Evolutionary conservation across 1,284 basidiomycete genomes (phyloP).

Genomic region (Leccinum solheimii): DNA sequence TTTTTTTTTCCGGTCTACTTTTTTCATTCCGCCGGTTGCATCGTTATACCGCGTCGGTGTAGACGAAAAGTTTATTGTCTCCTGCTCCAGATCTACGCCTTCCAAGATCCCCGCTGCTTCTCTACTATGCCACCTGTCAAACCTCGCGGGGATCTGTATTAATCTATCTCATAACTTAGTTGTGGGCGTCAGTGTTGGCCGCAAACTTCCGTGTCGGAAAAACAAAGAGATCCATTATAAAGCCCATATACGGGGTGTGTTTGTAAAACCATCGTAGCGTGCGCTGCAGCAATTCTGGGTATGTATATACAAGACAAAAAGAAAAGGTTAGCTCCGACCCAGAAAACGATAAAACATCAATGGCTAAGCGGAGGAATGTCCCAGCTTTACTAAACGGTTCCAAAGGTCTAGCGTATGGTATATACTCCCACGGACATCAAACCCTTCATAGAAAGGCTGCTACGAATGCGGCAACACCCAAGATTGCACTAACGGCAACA

Average conservation of each 20-base stretch:
- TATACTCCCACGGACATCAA: constrained; percentile 13
- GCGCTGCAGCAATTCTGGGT: constrained; percentile 14
- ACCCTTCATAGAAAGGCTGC: constrained; percentile 19
- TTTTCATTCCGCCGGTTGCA: not conserved
- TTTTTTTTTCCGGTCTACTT: not conserved
- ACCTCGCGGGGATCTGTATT: not conserved
- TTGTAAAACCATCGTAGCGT: constrained; percentile 9
- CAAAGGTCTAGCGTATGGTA: constrained; percentile 22
- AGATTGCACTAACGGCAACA: constrained; percentile 22
- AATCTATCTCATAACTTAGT: constrained; percentile 10
- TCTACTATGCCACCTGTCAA: constrained; percentile 5
- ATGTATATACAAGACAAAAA: constrained; percentile 23
- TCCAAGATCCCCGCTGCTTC: constrained; percentile 26
- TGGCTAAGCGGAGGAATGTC: constrained; percentile 16
- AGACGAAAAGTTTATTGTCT: constrained; percentile 14
- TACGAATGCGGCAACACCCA: constrained; percentile 31
- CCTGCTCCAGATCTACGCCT: constrained; percentile 17
- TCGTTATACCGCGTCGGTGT: not conserved
- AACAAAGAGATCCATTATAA: constrained; percentile 9
- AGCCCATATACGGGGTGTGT: not conserved
- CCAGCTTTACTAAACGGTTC: constrained; percentile 27
- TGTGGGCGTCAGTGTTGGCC: not conserved
- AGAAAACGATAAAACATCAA: constrained; percentile 16
- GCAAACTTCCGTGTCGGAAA: constrained; percentile 4
- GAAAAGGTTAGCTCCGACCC: constrained; percentile 5